Evolutionary conservation across 306 rosid genomes (phyloP), one percentile per base, ranked within the genome.

Genomic region (Casuarina equisetifolia): DNA sequence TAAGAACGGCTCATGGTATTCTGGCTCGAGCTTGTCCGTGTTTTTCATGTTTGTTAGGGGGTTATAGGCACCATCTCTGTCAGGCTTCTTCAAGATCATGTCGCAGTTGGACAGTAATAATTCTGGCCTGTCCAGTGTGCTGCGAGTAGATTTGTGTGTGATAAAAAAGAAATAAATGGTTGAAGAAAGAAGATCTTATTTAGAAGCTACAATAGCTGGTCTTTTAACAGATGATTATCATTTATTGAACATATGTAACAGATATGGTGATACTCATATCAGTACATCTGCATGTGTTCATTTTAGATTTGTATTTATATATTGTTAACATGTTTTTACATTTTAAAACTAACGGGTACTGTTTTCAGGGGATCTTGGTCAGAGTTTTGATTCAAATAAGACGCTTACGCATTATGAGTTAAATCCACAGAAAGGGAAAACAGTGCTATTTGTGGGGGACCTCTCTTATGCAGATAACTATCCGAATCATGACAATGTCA

Each of bases 281-380:
- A 2, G 19, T 19, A 63, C 45, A 3, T 36, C 20, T 63, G 4
- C 69, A 11, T 38, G 70, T 15, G 70, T 63, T 16, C 19, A 16
- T 39, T 57, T 57, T 19, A 57, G 9, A 1, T 57, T 13, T 9
- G 38, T 20, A 43, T 55, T 64, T 74, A 3, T 25, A 74, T 51
- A 68, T 44, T 74, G 50, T 25, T 20, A 8, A 77, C 45, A 44
- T 20, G 51, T 45, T 55, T 57, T 20, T 25, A 35, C 32, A 43
- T 66, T 51, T 43, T 16, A 8, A 43, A 79, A 74, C 17, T 79
- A 38, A 46, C 8, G 0, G 15, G 35, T 4, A 5, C 11, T 62
- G 51, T 78, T 53, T 83, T 75, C 76, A 85, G 97, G 98, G 85
- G 97, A 92, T 83, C 90, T 95, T 77, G 97, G 98, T 62, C 97